Evolutionary conservation across 495 filamentous ascomycete genomes (phyloP).

Genomic region (Viridothelium virens): DNA sequence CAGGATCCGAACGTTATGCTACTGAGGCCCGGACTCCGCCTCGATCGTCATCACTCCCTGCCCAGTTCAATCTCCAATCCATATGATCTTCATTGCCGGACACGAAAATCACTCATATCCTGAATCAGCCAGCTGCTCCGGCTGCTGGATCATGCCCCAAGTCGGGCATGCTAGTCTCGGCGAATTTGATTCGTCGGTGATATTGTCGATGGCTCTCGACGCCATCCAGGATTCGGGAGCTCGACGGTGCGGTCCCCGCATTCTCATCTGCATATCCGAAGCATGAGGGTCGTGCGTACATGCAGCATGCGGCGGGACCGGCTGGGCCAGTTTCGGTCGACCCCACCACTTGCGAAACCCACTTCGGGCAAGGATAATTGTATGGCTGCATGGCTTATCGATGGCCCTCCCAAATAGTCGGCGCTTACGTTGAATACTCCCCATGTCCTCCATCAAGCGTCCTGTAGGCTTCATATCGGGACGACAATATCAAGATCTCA

Average conservation of each 20-base stretch:
- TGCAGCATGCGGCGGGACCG: constrained; percentile 7
- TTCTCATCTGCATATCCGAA: constrained; percentile 10
- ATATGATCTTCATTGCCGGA: constrained; percentile 6
- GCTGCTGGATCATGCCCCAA: not conserved
- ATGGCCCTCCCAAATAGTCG: not conserved
- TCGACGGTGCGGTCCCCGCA: constrained; percentile 1
- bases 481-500: constrained; percentile 1
- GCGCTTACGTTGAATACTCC: not conserved
- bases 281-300: not conserved
- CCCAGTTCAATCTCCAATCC: not conserved
- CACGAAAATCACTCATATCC: not conserved
- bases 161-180: not conserved
- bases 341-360: not conserved
- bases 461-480: not conserved
- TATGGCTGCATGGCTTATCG: not conserved
- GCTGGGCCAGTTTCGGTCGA: constrained; percentile 1
- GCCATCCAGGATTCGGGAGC: not conserved
- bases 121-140: not conserved
- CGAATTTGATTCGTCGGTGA: not conserved
- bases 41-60: not conserved
- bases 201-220: not conserved
- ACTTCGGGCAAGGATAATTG: not conserved
- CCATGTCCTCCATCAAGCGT: not conserved
- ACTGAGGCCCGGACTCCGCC: not conserved
- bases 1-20: constrained; percentile 6